Evolutionary conservation across 139 green algal species (phyloP).

Genomic region (Coccomyxa sp.): DNA sequence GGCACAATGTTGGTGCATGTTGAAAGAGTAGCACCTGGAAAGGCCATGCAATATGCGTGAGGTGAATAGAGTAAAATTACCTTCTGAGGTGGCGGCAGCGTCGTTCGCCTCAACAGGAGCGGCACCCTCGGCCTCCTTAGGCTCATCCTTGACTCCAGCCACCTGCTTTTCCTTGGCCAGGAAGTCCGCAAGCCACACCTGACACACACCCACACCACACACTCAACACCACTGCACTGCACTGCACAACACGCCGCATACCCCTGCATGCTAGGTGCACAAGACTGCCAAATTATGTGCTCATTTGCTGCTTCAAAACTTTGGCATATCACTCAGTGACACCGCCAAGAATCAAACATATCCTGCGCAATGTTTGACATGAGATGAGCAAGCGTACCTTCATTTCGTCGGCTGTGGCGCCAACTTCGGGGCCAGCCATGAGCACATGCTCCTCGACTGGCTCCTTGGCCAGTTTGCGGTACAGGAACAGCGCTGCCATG

Average conservation of each 20-base stretch:
- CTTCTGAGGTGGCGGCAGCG: neutral
- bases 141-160: neutral
- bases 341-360: too few species aligned
- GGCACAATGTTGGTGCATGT: neutral
- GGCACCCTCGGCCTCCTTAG: neutral
- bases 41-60: neutral
- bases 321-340: too few species aligned
- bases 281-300: too few species aligned
- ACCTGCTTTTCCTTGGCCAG: slow-evolving; percentile 3
- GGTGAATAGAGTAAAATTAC: neutral
- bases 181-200: neutral
- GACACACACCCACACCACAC: neutral
- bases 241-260: too few species aligned
- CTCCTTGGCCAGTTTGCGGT: neutral
- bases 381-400: neutral
- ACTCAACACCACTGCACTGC: too few species aligned
- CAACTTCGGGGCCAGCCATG: neutral
- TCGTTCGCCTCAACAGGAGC: neutral
- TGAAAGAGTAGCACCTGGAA: too few species aligned
- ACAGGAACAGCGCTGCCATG: slow-evolving; percentile 1
- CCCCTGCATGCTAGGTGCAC: too few species aligned
- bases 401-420: neutral
- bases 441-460: neutral
- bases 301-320: too few species aligned
- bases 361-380: too few species aligned